Evolutionary conservation across 2,329 filamentous ascomycete species (phyloP).

Genomic region (Sporothrix inflata): DNA sequence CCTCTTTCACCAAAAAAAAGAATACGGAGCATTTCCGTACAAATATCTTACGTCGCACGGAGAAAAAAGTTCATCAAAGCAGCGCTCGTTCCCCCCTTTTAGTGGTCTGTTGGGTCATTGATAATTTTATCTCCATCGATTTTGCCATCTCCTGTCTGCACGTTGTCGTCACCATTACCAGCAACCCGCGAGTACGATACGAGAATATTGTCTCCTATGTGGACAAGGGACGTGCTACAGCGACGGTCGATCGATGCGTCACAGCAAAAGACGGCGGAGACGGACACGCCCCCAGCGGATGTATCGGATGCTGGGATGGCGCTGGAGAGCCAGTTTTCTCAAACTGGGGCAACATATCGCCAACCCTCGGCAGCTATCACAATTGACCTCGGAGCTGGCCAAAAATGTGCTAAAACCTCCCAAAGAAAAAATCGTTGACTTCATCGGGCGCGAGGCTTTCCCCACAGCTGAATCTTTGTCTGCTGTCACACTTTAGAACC

Average conservation of each 20-base stretch:
- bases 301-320: neutral
- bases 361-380: neutral
- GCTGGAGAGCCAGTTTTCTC: neutral
- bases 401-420: neutral
- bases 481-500: neutral
- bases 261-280: neutral
- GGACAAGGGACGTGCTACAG: neutral
- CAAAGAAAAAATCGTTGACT: neutral
- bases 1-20: neutral
- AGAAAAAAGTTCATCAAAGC: neutral
- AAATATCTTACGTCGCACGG: neutral
- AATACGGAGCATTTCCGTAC: too few relatives aligned
- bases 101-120: slow-evolving; percentile 1
- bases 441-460: neutral
- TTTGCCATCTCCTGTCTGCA: neutral
- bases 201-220: neutral
- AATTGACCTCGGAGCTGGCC: neutral
- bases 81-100: neutral
- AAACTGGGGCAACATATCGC: neutral
- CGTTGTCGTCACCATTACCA: slow-evolving; percentile 15
- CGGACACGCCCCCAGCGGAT: neutral
- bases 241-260: neutral
- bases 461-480: neutral
- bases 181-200: neutral
- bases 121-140: neutral